phyloP scores from a whole-genome alignment of 1,139 yeast genomes.

The Scheffersomyces lignicola region DNA sequence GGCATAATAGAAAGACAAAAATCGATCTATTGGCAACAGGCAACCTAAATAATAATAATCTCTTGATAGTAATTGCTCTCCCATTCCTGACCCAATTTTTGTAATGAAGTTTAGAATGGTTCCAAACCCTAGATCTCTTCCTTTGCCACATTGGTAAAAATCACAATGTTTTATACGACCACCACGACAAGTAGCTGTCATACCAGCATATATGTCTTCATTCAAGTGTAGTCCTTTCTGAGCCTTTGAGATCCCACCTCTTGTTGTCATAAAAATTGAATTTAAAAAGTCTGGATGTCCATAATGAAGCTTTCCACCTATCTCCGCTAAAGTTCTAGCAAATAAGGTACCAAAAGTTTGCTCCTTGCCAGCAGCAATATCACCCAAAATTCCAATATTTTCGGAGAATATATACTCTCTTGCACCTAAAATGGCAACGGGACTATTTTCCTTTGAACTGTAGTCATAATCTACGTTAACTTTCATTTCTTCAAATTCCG shows the following conservation, averaged over 20 bases:
- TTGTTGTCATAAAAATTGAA: constrained; percentile 81
- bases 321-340: constrained; percentile 80
- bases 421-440: constrained; percentile 87
- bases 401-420: constrained; percentile 88
- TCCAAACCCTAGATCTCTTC: constrained; percentile 84
- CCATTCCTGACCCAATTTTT: constrained; percentile 95
- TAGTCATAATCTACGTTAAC: constrained; percentile 40
- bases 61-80: constrained; percentile 82
- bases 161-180: constrained; percentile 88
- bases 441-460: constrained; percentile 28
- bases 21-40: constrained; percentile 73
- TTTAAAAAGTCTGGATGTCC: constrained; percentile 92
- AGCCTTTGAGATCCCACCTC: constrained; percentile 91
- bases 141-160: constrained; percentile 89
- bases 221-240: constrained; percentile 83
- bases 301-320: constrained; percentile 86
- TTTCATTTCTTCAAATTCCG: constrained; percentile 73
- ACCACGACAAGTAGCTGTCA: constrained; percentile 78
- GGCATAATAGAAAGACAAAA: constrained; percentile 83
- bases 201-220: constrained; percentile 92
- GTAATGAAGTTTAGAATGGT: constrained; percentile 83
- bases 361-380: constrained; percentile 91
- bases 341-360: constrained; percentile 90
- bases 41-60: constrained; percentile 85
- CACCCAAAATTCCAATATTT: constrained; percentile 82